phyloP scores from a whole-genome alignment of 2,329 filamentous ascomycete genomes.

The Monilinia fructicola region DNA sequence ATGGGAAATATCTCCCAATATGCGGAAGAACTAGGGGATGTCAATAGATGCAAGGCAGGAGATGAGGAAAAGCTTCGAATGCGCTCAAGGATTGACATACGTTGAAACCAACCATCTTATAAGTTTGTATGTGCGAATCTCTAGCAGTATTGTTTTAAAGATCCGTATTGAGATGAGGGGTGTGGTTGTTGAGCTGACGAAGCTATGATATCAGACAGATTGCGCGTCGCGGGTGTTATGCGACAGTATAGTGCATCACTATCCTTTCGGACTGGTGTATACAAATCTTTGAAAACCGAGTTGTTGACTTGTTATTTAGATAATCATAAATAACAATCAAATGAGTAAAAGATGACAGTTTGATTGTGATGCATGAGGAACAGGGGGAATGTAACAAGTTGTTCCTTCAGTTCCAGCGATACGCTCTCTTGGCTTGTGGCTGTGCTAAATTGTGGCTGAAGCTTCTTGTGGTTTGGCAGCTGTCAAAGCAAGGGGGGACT shows the following conservation, averaged over 20 bases:
- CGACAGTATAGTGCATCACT: slow-evolving; percentile 9
- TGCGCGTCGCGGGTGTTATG: slow-evolving; percentile 23
- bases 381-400: slow-evolving; percentile 12
- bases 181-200: neutral
- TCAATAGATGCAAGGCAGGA: neutral
- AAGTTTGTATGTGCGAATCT: neutral
- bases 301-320: neutral
- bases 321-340: neutral
- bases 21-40: slow-evolving; percentile 57
- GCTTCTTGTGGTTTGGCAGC: neutral
- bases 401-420: slow-evolving; percentile 5
- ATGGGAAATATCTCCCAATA: slow-evolving; percentile 82
- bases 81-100: slow-evolving; percentile 26
- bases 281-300: neutral
- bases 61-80: neutral
- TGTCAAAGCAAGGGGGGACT: neutral
- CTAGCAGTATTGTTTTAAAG: neutral
- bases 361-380: neutral
- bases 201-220: slow-evolving; percentile 13
- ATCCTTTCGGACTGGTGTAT: neutral
- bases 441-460: slow-evolving; percentile 10
- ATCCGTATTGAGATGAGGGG: neutral
- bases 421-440: neutral
- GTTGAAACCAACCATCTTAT: slow-evolving; percentile 32
- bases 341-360: slow-evolving; percentile 7